Base-by-base conservation (phyloP, 306 rosid species). In the Castanospermum australe region DNA sequence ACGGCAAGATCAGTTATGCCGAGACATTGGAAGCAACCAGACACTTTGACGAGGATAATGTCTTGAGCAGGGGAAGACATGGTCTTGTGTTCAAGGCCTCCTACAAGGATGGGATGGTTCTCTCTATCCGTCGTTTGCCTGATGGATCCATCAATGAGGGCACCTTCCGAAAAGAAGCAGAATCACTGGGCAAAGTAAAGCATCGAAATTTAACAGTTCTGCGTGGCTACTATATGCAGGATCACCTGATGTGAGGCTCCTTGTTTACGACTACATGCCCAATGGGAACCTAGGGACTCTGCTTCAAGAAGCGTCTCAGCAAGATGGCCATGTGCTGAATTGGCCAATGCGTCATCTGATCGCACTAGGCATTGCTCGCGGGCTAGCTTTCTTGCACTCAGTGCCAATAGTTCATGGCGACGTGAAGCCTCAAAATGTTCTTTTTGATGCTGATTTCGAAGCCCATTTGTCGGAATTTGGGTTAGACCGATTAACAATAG, bases 331-430 rank as follows among this genome's bases (percentile, higher is more conserved):
- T 73, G 97, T 93, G 2, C 78, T 93, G 65, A 93, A 93, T 78
- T 93, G 97, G 97, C 98, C 98, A 44, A 93, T 91, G 98, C 94
- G 98, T 35, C 98, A 93, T 78, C 92, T 93, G 55, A 93, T 93
- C 47, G 98, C 94, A 18, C 82, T 93, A 0, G 97, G 97, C 59
- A 84, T 93, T 57, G 98, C 98, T 61, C 89, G 94, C 0, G 98
- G 98, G 0, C 83, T 93, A 4, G 86, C 92, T 2, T 93, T 88
- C 77, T 67, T 93, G 42, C 98, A 93, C 76, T 89, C 97, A 0
- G 89, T 88, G 24, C 60, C 91, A 17, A 88, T 84, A 0, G 89
- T 93, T 0, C 98, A 93, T 3, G 93, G 94, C 0, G 98, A 91
- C 20, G 78, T 93, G 67, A 93, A 91, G 85, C 98, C 98, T 0